A percentile compares a stretch with the other conserved stretches of the same genome.
Evolutionary conservation across 257 asterid species (phyloP).

Genomic region (Primulina eburnea): DNA sequence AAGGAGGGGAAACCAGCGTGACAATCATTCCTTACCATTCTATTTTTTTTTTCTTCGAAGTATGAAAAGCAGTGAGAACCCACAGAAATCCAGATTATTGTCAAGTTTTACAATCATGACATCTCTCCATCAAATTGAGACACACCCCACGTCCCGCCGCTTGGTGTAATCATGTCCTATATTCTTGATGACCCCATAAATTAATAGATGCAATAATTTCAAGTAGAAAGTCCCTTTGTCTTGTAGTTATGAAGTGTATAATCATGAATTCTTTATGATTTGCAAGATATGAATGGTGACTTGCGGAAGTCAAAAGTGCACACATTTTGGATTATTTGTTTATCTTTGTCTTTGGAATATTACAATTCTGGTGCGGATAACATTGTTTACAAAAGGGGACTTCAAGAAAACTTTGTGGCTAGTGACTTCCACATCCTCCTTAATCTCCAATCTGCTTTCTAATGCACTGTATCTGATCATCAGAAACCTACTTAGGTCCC

Average conservation of each 20-base stretch:
- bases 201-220: background rate
- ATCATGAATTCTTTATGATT: constrained; percentile 22
- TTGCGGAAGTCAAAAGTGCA: constrained; percentile 31
- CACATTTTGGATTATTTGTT: constrained; percentile 15
- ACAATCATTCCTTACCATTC: constrained; percentile 46
- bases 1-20: background rate
- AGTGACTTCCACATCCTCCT: constrained; percentile 33
- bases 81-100: constrained; percentile 20
- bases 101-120: constrained; percentile 30
- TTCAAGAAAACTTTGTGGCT: constrained; percentile 29
- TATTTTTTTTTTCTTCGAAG: constrained; percentile 4
- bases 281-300: constrained; percentile 25
- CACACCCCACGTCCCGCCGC: constrained; percentile 58
- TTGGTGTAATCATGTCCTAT: constrained; percentile 35
- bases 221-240: constrained; percentile 31
- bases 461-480: constrained; percentile 29
- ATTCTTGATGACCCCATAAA: constrained; percentile 22
- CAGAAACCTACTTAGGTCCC: constrained; percentile 34
- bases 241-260: constrained; percentile 30
- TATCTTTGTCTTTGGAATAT: constrained; percentile 14
- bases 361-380: constrained; percentile 26
- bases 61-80: constrained; percentile 8
- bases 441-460: constrained; percentile 22
- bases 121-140: constrained; percentile 36
- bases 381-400: constrained; percentile 30